phyloP scores from a whole-genome alignment of 2,329 filamentous ascomycete species.

The Teratosphaeria pseudoeucalypti region DNA sequence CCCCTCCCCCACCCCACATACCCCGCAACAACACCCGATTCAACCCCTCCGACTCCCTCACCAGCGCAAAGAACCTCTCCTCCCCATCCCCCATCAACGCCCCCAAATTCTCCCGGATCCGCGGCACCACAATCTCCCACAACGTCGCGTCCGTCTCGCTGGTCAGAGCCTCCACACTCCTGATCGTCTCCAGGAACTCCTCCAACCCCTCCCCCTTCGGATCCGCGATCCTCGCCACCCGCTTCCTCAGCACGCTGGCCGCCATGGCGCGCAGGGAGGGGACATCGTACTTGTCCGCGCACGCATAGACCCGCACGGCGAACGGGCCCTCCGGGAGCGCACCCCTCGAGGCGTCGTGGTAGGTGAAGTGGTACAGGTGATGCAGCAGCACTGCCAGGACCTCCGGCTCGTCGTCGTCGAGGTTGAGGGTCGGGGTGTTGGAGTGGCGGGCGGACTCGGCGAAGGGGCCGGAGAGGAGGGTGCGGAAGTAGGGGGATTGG shows the following conservation, averaged over 20 bases:
- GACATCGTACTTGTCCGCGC: slow-evolving; percentile 31
- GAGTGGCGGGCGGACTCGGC: slow-evolving; percentile 5
- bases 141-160: not conserved
- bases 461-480: slow-evolving; percentile 23
- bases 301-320: slow-evolving; percentile 27
- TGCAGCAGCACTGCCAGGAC: slow-evolving; percentile 9
- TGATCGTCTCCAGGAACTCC: not conserved
- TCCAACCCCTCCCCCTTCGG: not conserved
- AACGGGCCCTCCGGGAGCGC: slow-evolving; percentile 1
- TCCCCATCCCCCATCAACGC: not conserved
- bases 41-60: not conserved
- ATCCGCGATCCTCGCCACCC: not conserved
- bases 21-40: not conserved
- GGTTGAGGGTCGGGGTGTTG: not conserved
- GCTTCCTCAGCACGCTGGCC: not conserved
- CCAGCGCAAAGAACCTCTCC: not conserved
- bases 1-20: not conserved
- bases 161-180: not conserved
- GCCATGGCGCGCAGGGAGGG: slow-evolving; percentile 16
- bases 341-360: slow-evolving; percentile 9
- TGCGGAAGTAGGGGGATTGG: slow-evolving; percentile 33
- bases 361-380: slow-evolving; percentile 14
- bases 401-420: slow-evolving; percentile 8
- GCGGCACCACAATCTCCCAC: not conserved
- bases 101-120: not conserved